Evolutionary conservation across 2,329 filamentous ascomycete species (phyloP), one percentile per base, ranked within the genome.

Genomic region (Cladobotryum mycophilum): DNA sequence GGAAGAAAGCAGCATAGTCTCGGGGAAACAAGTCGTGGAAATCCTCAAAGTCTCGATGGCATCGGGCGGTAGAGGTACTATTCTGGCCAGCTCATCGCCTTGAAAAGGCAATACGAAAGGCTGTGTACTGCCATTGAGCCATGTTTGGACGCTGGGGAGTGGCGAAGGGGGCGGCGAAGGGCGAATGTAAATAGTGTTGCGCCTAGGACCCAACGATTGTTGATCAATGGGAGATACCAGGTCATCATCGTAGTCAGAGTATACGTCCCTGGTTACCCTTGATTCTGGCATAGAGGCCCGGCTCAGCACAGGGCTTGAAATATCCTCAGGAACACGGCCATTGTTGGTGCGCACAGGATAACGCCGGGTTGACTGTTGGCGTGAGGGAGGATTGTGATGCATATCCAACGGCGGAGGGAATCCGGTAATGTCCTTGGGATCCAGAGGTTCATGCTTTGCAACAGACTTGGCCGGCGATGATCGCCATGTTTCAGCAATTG

Each of bases 1-100:
- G 0, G 73, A 76, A 5, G 78, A 75, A 11, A 76, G 66, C 1
- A 82, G 72, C 74, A 81, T 80, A 1, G 78, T 80, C 56, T 81
- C 78, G 0, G 79, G 79, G 55, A 83, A 83, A 56, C 76, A 80
- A 5, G 72, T 67, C 11, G 80, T 73, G 0, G 75, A 79, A 5
- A 80, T 70, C 25, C 75, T 68, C 4, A 82, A 66, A 0, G 72
- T 79, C 52, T 82, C 78, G 38, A 81, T 62, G 3, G 80, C 69
- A 22, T 80, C 72, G 1, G 75, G 71, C 0, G 78, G 76, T 0
- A 82, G 66, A 1, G 75, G 79, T 5, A 81, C 63, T 0, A 65
- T 64, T 44, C 63, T 67, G 4, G 69, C 66, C 9, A 68, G 45
- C 41, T 71, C 69, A 2, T 71, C 68, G n/a, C 56, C 55, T 4